Percentiles rank a stretch among this genome's conserved stretches.
These are phyloP conservation scores for Oryza glumipatula DNA, from an alignment of 176 grass and related monocot genomes.

Conservation along the genomic window DNA sequence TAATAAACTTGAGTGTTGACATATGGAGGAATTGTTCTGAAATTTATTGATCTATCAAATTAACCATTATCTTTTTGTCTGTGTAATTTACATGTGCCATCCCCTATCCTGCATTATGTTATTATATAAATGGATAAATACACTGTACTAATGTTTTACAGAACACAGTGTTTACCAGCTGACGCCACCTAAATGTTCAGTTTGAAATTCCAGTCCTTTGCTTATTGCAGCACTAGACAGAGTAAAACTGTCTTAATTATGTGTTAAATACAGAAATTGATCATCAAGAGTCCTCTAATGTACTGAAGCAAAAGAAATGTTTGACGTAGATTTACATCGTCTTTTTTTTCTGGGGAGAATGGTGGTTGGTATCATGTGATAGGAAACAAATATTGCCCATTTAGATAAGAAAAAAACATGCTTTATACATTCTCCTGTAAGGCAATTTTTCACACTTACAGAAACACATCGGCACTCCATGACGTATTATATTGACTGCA, in stretches of 20 bases:
- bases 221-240: background rate
- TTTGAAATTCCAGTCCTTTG: background rate
- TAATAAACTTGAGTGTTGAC: constrained; percentile 4
- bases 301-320: background rate
- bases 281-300: background rate
- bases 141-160: background rate
- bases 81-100: background rate
- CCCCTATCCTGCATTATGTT: background rate
- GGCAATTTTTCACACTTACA: background rate
- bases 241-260: background rate
- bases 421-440: background rate
- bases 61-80: background rate
- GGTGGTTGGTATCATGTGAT: background rate
- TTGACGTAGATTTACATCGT: background rate
- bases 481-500: background rate
- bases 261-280: background rate
- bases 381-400: background rate
- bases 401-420: background rate
- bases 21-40: background rate
- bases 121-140: background rate
- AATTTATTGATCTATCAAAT: background rate
- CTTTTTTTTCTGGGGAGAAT: background rate
- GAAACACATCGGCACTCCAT: background rate
- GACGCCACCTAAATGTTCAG: background rate
- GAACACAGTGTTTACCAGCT: background rate